These are phyloP conservation scores for Basidiobolus meristosporus DNA, from an alignment of 371 early-diverging fungal genomes.

Conservation along the genomic window DNA sequence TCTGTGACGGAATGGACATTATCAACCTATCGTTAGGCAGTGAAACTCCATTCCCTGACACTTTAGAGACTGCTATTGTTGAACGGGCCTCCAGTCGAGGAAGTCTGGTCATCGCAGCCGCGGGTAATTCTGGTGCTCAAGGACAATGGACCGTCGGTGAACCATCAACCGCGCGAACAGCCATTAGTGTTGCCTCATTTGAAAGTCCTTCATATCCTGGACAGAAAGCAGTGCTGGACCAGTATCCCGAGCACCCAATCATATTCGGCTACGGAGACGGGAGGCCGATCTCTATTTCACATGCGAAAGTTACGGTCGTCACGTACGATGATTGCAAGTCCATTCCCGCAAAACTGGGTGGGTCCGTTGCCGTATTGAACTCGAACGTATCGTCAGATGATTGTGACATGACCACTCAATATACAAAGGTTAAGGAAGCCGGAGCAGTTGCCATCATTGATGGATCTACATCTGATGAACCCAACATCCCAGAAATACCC, in stretches of 20 bases:
- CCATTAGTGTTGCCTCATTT: conserved; percentile 30
- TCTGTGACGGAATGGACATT: conserved; percentile 30
- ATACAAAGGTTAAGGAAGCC: too few species aligned
- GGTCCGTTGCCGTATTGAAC: neutral
- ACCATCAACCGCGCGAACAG: conserved; percentile 21
- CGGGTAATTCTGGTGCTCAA: conserved; percentile 34
- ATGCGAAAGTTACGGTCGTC: neutral
- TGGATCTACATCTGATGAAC: neutral
- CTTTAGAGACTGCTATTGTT: conserved; percentile 24
- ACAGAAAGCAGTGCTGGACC: neutral
- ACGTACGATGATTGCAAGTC: neutral
- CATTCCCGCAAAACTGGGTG: neutral
- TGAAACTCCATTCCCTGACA: conserved; percentile 29
- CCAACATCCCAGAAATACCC: too few species aligned
- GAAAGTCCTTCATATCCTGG: conserved; percentile 10
- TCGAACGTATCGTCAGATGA: too few species aligned
- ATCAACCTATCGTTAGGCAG: conserved; percentile 59
- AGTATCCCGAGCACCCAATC: neutral
- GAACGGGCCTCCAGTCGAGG: conserved; percentile 16
- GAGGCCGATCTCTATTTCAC: neutral
- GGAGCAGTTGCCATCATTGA: neutral
- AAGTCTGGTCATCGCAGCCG: conserved; percentile 28
- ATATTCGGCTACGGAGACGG: neutral
- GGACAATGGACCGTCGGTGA: conserved; percentile 25
- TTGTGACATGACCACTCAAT: too few species aligned